Base-by-base conservation (phyloP, 768 basidiomycete species). In the Trametes cingulata region DNA sequence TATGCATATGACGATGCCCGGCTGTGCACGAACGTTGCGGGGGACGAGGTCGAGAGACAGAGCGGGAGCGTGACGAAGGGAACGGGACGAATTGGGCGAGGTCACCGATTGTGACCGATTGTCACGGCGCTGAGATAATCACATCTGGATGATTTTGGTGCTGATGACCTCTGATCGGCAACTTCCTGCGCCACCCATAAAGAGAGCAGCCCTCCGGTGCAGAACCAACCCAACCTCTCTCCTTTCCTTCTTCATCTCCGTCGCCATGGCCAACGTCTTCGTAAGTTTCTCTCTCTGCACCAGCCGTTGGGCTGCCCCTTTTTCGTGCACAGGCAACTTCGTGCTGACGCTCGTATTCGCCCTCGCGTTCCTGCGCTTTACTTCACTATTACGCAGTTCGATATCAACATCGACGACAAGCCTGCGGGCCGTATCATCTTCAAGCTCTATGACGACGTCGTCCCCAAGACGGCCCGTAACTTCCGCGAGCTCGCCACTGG, bases 401-500 rank as follows among this genome's bases (percentile, higher is more conserved):
- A 91, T 65, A 82, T 91, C 71, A 49, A 72, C 20, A 80, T 89
- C 70, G 69, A 72, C 71, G 66, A 52, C 58, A 6, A 72, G 42
- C 54, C 71, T 0, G 47, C 73, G 0, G 87, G 86, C 7, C 83
- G 85, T 47, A 84, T 97, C 71, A 77, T 83, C 58, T 95, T 98
- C 86, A 87, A 87, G 78, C 85, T 98, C 25, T 95, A 78, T 73
- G 93, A 95, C 77, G 79, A 85, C 5, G 81, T 83, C 49, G 88
- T 90, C 14, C 91, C 91, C 49, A 83, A 76, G 68, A 93, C 91
- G 1, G 77, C 90, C 9, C 75, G 63, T 33, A 95, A 98, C 80
- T 98, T 98, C 82, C 88, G 95, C 53, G 91, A 93, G 74, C 83
- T 97, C 48, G 86, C 86, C 56, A 93, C 90, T 13, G 89, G 91